phyloP scores from a whole-genome alignment of 306 rosid species.

The Cajanus cajan region DNA sequence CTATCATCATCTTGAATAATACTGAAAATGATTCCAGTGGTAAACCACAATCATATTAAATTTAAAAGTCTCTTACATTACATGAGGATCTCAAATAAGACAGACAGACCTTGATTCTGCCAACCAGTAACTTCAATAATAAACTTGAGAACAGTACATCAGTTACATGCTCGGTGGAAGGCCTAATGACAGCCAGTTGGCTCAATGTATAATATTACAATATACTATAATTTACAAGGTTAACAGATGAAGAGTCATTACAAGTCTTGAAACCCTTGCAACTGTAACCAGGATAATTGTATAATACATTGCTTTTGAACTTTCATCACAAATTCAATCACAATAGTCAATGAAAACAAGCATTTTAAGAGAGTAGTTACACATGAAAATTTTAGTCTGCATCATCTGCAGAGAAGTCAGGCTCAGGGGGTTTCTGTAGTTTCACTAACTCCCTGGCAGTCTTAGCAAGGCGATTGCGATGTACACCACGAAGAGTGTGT shows the following conservation, averaged over 20 bases:
- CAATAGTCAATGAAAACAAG: constrained; percentile 34
- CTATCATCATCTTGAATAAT: background rate
- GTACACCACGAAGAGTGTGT: constrained; percentile 89
- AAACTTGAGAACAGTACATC: constrained; percentile 20
- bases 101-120: constrained; percentile 12
- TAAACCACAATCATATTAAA: background rate
- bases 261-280: constrained; percentile 32
- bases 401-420: constrained; percentile 87
- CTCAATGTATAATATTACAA: constrained; percentile 10
- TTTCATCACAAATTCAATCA: constrained; percentile 34
- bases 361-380: constrained; percentile 26
- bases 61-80: background rate
- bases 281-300: constrained; percentile 24
- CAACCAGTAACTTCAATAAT: constrained; percentile 17
- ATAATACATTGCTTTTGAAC: constrained; percentile 36
- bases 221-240: constrained; percentile 33
- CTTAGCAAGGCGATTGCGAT: constrained; percentile 77
- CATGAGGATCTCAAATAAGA: constrained; percentile 13
- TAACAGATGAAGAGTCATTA: constrained; percentile 16
- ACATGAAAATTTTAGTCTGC: constrained; percentile 50
- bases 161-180: constrained; percentile 20
- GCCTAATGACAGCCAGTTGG: constrained; percentile 32
- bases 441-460: constrained; percentile 80
- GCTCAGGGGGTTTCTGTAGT: constrained; percentile 95
- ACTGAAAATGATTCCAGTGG: background rate